These are phyloP conservation scores for Lachancea quebecensis DNA, from an alignment of 805 yeast species.

Conservation along the genomic window DNA sequence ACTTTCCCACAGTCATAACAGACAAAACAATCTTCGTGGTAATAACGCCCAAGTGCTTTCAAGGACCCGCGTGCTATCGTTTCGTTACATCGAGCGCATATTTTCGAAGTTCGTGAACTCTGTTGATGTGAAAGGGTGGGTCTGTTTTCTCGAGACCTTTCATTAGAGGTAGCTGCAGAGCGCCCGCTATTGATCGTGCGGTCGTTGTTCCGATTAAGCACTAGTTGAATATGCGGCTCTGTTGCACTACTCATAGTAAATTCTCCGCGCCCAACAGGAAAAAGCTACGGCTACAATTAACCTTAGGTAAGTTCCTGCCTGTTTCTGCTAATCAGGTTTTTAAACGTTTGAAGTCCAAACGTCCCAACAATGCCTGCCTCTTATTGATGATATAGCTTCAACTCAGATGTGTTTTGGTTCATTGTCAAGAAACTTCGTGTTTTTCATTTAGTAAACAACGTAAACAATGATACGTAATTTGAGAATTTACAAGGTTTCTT, in stretches of 20 bases:
- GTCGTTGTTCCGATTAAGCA: not conserved
- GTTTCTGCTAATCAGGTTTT: too few species aligned
- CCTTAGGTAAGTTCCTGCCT: too few species aligned
- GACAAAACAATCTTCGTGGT: slow-evolving; percentile 80
- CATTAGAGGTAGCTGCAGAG: not conserved
- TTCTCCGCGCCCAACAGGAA: not conserved
- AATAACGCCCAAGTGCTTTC: slow-evolving; percentile 71
- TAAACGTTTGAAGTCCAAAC: too few species aligned
- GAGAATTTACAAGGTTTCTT: not conserved
- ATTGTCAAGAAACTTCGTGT: not conserved
- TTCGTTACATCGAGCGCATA: slow-evolving; percentile 47
- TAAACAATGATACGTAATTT: not conserved
- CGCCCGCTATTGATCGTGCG: not conserved
- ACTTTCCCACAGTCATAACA: slow-evolving; percentile 79
- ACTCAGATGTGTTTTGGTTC: not conserved
- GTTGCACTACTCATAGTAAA: not conserved
- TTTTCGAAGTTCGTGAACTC: slow-evolving; percentile 21
- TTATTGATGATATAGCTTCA: too few species aligned
- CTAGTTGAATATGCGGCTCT: slow-evolving; percentile 1
- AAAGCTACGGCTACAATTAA: not conserved
- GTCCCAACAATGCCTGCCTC: too few species aligned
- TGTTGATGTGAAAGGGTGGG: not conserved
- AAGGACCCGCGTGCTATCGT: slow-evolving; percentile 70
- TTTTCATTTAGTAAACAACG: not conserved
- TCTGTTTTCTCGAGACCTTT: not conserved